Evolutionary conservation across 495 filamentous ascomycete species (phyloP).

Genomic region (Trichoderma orchidacearum): DNA sequence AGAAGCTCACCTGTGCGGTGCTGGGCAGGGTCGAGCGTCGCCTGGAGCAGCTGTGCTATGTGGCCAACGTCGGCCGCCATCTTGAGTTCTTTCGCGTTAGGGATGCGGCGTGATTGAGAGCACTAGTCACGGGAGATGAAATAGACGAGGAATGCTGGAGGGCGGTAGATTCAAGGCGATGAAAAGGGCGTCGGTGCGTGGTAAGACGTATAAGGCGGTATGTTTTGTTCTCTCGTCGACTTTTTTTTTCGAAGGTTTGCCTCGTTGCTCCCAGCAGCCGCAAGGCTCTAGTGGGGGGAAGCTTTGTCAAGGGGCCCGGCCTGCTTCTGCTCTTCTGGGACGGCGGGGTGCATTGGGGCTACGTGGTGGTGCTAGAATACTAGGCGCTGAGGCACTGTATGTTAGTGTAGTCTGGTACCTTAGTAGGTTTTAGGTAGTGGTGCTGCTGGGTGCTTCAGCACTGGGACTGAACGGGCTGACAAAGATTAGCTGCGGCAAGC

Average conservation of each 20-base stretch:
- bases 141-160: neutral
- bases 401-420: no score
- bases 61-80: slow-evolving; percentile 66
- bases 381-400: no score
- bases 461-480: no score
- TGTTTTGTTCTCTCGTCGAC: neutral
- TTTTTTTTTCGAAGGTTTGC: neutral
- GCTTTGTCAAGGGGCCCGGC: neutral
- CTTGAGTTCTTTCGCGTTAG: slow-evolving; percentile 13
- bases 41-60: slow-evolving; percentile 68
- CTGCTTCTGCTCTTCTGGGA: neutral
- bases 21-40: slow-evolving; percentile 70
- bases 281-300: neutral
- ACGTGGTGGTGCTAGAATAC: no score
- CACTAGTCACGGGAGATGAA: neutral
- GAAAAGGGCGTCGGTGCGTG: no score
- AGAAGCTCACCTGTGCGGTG: slow-evolving; percentile 67
- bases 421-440: no score
- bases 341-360: neutral
- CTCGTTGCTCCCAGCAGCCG: neutral
- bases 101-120: neutral
- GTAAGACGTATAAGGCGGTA: no score
- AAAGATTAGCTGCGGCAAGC: no score
- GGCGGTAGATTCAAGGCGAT: neutral
- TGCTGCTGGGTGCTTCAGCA: no score